Base-by-base conservation (phyloP, 257 asterid species). In the Ligustrum vulgare region DNA sequence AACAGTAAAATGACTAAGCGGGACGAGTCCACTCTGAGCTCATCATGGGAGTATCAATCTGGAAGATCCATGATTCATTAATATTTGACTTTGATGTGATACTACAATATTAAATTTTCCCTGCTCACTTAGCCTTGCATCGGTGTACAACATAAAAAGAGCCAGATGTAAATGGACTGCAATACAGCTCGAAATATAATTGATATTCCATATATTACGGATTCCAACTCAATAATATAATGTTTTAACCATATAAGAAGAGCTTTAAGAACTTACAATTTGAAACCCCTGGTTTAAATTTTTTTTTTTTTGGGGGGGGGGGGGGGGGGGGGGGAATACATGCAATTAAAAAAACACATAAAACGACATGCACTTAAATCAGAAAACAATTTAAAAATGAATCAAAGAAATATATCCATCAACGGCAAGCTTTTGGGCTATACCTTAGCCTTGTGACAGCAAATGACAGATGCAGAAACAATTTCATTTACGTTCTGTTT, bases 381-480 rank as follows among this genome's bases (percentile, higher is more conserved):
- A 67, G 56, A 75, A 72, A 34, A 37, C 12, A 37, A 66, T 0
- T 60, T 35, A 39, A 51, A 43, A 16, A 34, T 20, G 47, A 39
- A 65, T 35, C 33, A 12, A 22, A 73, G 36, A 58, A 45, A 64
- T 63, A 60, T 78, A 75, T 71, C 82, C 67, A 54, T 35, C 39
- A 79, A 68, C 8, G 51, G 72, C 47, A 73, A 85, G 79, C 74
- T 73, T 32, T 76, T 62, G 58, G 47, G 76, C 31, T 73, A 72
- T 90, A 93, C 99, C 99, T 93, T 95, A 69, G 88, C 97, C 84
- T 76, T 84, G 60, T 93, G 93, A 87, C 99, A 95, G 87, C 97
- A 86, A 75, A 95, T 83, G 77, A 93, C 89, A 83, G 98, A 93
- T 79, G 98, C 99, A 73, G 98, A 88, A 75, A 90, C 91, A 80